Evolutionary conservation across 2,329 filamentous ascomycete genomes (phyloP).

Genomic region (Biscogniauxia marginata): DNA sequence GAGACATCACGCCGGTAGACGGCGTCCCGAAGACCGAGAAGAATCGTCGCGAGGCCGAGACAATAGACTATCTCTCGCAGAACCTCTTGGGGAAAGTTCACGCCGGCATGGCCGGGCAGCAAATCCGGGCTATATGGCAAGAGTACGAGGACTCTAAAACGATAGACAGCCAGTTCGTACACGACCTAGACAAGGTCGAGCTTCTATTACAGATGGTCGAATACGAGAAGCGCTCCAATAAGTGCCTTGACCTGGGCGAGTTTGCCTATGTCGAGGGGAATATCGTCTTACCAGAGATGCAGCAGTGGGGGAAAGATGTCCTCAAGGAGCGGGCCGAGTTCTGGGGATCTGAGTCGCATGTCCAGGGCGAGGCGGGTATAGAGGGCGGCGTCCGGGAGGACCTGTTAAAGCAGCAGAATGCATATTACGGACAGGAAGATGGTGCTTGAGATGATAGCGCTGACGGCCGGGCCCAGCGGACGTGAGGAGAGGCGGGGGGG

Average conservation of each 20-base stretch:
- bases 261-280: constrained; percentile 76
- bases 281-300: constrained; percentile 74
- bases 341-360: constrained; percentile 58
- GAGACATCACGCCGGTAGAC: constrained; percentile 94
- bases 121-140: constrained; percentile 81
- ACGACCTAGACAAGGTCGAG: constrained; percentile 98
- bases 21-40: constrained; percentile 84
- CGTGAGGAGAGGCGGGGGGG: too few species aligned
- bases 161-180: constrained; percentile 82
- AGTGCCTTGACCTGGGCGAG: constrained; percentile 74
- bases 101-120: constrained; percentile 64
- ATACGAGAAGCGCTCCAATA: constrained; percentile 75
- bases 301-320: constrained; percentile 74
- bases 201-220: constrained; percentile 93
- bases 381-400: constrained; percentile 39
- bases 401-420: constrained; percentile 43
- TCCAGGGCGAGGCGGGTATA: constrained; percentile 45
- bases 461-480: too few species aligned
- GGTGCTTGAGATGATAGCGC: not conserved
- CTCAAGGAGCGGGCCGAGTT: constrained; percentile 72
- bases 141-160: constrained; percentile 92
- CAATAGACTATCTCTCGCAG: constrained; percentile 86
- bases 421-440: constrained; percentile 43
- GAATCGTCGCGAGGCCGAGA: constrained; percentile 77
- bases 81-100: constrained; percentile 72